Evolutionary conservation across 2,329 filamentous ascomycete genomes (phyloP), one percentile per base, ranked within the genome.

Genomic region (Xylaria sp.): DNA sequence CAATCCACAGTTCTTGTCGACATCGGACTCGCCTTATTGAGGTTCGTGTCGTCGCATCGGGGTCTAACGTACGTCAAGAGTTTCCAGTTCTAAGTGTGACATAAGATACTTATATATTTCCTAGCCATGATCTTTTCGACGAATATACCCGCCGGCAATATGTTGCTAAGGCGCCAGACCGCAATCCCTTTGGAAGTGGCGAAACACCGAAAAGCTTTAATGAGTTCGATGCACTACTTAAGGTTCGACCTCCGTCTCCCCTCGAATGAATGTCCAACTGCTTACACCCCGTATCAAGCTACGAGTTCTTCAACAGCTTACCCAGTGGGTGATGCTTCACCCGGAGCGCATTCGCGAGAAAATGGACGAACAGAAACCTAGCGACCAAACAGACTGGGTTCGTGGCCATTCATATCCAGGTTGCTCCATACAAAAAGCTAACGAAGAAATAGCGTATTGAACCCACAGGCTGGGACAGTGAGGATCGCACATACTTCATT

Each of bases 91-190:
- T 73, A 50, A 59, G 37, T 44, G 44, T 8, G 48, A 64, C 41
- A 55, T 31, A 44, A 54, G 4, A 41, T 72, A 64, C 74, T 80
- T 31, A 81, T 77, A 61, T 23, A 37, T 31, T 41, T 7, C 56
- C 28, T 75, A 98, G 94, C 1, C 88, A 86, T 62, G 94, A 97
- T 3, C 91, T 96, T 58, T 97, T 98, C 75, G 94, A 98, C 78
- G 94, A 98, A 77, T 97, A 98, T 79, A 92, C 94, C 41, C 90
- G 94, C 75, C 91, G 94, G 69, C 94, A 98, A 80, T 99, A 94
- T 79, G 82, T 92, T 63, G 87, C 90, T n/a, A 97, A 94, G 82
- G 90, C 92, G 1, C 91, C 94, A 2, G 80, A 88, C 12, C 87
- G 87, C 64, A 98, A 98, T 77, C 95, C 95, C 0, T 98, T 97